Evolutionary conservation across 2,329 filamentous ascomycete genomes (phyloP).

Genomic region (Fusarium brachygibbosum): DNA sequence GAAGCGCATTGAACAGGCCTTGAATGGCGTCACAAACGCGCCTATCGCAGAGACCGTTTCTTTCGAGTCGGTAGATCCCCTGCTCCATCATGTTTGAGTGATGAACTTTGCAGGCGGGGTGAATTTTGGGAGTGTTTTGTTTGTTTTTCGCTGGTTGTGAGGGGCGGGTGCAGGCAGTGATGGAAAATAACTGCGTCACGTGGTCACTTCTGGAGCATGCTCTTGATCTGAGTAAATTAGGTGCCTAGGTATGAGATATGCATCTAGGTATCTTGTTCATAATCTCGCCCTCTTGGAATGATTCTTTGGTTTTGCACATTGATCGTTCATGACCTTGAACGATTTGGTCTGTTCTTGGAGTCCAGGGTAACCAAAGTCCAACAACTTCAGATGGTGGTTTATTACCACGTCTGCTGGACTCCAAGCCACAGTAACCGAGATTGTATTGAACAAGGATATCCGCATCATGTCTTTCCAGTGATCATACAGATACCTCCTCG

Average conservation of each 20-base stretch:
- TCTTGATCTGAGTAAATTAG: background rate
- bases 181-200: background rate
- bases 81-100: background rate
- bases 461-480: background rate
- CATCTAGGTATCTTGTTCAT: background rate
- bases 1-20: background rate
- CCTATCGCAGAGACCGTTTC: background rate
- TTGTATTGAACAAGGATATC: background rate
- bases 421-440: background rate
- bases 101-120: rapidly evolving
- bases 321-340: background rate
- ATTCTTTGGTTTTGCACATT: background rate
- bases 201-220: background rate
- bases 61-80: background rate
- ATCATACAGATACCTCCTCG: background rate
- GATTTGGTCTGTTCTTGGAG: background rate
- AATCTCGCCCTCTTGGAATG: background rate
- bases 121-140: background rate
- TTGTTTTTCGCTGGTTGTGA: background rate
- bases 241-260: background rate
- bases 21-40: background rate
- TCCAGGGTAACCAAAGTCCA: background rate
- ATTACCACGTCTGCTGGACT: background rate
- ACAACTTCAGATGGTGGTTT: background rate
- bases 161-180: background rate